Evolutionary conservation across 495 filamentous ascomycete genomes (phyloP).

Genomic region (Penicillium canescens): DNA sequence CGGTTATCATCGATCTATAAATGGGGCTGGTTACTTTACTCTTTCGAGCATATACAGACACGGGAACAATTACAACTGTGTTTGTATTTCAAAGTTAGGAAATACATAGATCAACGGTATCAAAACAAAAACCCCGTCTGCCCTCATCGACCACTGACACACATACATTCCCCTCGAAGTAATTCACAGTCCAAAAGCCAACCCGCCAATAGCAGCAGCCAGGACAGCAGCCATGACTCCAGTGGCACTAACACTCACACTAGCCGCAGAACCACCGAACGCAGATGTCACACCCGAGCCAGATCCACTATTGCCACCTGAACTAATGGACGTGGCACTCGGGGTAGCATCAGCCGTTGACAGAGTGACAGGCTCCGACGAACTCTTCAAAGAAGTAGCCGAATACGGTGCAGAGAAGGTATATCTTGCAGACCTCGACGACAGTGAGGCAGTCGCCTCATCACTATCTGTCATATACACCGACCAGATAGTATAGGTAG

Average conservation of each 20-base stretch:
- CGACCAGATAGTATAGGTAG: conserved; percentile 18
- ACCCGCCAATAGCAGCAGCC: conserved; percentile 11
- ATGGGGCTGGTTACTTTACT: no score
- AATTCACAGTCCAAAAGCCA: conserved; percentile 23
- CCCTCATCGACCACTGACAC: neutral
- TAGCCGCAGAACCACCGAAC: neutral
- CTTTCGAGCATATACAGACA: no score
- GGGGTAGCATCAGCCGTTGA: neutral
- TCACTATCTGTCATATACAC: conserved; percentile 13
- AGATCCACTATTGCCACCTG: neutral
- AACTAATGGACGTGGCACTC: neutral
- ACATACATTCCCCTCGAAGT: neutral
- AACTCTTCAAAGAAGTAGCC: conserved; percentile 19
- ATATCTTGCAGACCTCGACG: neutral
- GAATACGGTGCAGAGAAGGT: conserved; percentile 11
- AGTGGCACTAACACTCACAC: neutral
- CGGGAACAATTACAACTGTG: no score
- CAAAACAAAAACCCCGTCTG: neutral
- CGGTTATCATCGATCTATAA: no score
- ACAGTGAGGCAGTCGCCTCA: conserved; percentile 10
- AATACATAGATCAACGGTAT: neutral
- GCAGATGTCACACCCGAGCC: neutral
- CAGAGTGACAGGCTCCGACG: conserved; percentile 10
- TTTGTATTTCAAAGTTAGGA: no score
- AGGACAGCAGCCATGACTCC: conserved; percentile 6